These are phyloP conservation scores for Torulaspora indica DNA, from an alignment of 805 yeast species.

Conservation along the genomic window DNA sequence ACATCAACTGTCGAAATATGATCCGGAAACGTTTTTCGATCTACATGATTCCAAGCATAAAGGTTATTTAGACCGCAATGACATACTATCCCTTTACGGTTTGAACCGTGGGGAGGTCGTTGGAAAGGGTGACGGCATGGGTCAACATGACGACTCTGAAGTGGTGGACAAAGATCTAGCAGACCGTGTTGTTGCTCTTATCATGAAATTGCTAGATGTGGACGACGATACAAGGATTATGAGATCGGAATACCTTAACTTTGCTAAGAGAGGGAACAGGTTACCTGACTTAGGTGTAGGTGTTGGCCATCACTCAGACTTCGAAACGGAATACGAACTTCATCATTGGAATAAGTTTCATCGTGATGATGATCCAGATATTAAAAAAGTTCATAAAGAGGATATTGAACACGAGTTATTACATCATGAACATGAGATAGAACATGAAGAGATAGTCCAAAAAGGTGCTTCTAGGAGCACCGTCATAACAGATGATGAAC, in stretches of 20 bases:
- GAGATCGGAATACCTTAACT: conserved; percentile 65
- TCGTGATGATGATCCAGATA: conserved; percentile 75
- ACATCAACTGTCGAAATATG: conserved; percentile 72
- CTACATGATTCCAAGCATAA: conserved; percentile 67
- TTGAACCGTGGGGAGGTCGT: conserved; percentile 63
- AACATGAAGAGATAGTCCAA: conserved; percentile 43
- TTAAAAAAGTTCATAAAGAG: conserved; percentile 73
- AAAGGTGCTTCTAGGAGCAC: conserved; percentile 37
- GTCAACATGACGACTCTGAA: conserved; percentile 64
- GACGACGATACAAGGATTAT: conserved; percentile 62
- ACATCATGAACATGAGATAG: conserved; percentile 83
- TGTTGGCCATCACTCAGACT: conserved; percentile 90
- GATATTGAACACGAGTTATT: conserved; percentile 82
- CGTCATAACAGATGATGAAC: conserved; percentile 38
- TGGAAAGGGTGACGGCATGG: conserved; percentile 90
- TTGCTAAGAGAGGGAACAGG: conserved; percentile 55
- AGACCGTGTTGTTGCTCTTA: conserved; percentile 49
- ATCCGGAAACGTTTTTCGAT: conserved; percentile 69
- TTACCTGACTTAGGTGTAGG: conserved; percentile 93
- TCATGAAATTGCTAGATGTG: conserved; percentile 59
- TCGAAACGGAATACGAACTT: conserved; percentile 87
- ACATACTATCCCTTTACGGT: conserved; percentile 80
- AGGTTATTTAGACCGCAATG: conserved; percentile 53
- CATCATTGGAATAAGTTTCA: conserved; percentile 91
- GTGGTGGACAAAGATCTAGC: conserved; percentile 52